These are phyloP conservation scores for Coleophoma crateriformis DNA, from an alignment of 2,329 filamentous ascomycete genomes.

Conservation along the genomic window DNA sequence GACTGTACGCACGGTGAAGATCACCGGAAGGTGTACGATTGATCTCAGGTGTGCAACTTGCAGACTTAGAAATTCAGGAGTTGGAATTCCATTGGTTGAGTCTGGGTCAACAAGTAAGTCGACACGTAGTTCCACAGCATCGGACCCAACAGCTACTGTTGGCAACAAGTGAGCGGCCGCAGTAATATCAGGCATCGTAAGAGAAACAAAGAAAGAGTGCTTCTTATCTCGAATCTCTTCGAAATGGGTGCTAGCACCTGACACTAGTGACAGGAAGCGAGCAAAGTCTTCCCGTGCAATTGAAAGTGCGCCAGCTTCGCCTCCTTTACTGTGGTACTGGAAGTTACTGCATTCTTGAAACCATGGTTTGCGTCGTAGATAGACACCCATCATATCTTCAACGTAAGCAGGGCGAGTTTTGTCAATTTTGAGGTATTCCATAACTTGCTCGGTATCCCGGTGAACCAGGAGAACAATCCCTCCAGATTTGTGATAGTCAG, in stretches of 20 bases:
- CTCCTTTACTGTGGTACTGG: constrained; percentile 79
- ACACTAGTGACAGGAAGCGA: constrained; percentile 66
- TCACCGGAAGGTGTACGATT: constrained; percentile 68
- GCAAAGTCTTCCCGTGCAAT: constrained; percentile 55
- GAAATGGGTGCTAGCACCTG: constrained; percentile 53
- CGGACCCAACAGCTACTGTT: constrained; percentile 73
- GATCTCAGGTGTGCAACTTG: constrained; percentile 78
- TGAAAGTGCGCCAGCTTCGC: constrained; percentile 21
- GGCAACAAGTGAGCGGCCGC: constrained; percentile 60
- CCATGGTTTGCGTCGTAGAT: constrained; percentile 82
- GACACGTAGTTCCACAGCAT: constrained; percentile 91
- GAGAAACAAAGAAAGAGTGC: constrained; percentile 86
- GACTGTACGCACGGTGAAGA: constrained; percentile 85
- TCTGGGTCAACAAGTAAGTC: constrained; percentile 75
- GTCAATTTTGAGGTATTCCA: constrained; percentile 83
- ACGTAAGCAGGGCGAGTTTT: constrained; percentile 89
- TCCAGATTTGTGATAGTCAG: constrained; percentile 66
- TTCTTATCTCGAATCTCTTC: constrained; percentile 55
- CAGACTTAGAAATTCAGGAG: constrained; percentile 70
- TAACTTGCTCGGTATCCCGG: constrained; percentile 79
- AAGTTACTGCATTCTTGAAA: constrained; percentile 92
- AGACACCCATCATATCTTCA: constrained; percentile 88
- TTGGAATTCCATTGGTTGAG: constrained; percentile 46
- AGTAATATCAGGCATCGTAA: constrained; percentile 74
- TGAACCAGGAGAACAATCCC: constrained; percentile 86